Conservation (phyloP, 768 basidiomycete species). For the Lentinula raphanica region DNA sequence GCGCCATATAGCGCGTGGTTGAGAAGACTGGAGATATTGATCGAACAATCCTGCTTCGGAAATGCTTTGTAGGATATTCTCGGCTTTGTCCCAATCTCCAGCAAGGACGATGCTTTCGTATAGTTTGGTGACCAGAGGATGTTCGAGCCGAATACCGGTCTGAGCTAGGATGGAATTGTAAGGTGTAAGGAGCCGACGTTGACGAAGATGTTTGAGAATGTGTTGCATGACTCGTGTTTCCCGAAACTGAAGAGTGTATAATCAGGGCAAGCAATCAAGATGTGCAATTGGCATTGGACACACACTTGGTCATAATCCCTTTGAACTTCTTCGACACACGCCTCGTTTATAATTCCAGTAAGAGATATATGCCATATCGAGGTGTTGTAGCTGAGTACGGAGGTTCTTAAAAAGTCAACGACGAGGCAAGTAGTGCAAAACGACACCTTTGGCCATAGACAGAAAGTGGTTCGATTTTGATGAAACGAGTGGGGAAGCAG, state of each 20-base stretch:
- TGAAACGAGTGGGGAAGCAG: constrained; percentile 57
- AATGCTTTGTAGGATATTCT: constrained; percentile 44
- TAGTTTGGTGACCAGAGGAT: constrained; percentile 63
- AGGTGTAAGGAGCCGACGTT: constrained; percentile 64
- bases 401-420: no score
- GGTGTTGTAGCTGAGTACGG: constrained; percentile 68
- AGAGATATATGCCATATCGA: constrained; percentile 75
- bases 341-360: constrained; percentile 51
- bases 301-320: constrained; percentile 59
- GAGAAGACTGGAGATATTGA: constrained; percentile 49
- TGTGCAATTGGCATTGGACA: background rate
- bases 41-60: constrained; percentile 58
- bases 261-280: background rate
- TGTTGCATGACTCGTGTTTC: constrained; percentile 63
- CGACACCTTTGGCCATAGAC: constrained; percentile 27
- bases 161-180: constrained; percentile 54
- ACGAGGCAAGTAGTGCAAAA: no score
- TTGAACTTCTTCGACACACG: constrained; percentile 51
- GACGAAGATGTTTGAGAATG: constrained; percentile 72
- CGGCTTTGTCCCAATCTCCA: constrained; percentile 58
- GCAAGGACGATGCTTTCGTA: constrained; percentile 60
- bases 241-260: constrained; percentile 41
- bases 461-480: constrained; percentile 76
- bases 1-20: constrained; percentile 58
- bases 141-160: constrained; percentile 55